These are phyloP conservation scores for Ceriops decandra DNA, from an alignment of 345 rosid genomes.

Conservation along the genomic window DNA sequence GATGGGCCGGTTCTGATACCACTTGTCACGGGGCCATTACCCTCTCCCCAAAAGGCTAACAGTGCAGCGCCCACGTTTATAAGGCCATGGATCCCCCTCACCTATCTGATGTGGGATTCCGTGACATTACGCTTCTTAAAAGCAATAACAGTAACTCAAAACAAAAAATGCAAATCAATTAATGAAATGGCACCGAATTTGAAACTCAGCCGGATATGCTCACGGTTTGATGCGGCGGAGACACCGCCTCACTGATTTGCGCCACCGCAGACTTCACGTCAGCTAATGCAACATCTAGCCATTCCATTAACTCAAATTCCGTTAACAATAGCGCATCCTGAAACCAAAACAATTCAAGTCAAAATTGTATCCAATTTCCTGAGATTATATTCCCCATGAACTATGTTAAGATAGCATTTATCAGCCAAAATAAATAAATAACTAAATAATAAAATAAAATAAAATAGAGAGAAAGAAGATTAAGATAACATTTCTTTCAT, in stretches of 20 bases:
- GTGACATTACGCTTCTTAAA: background rate
- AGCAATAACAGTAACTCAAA: background rate
- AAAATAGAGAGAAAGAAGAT: background rate
- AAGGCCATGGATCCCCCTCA: no score
- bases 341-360: background rate
- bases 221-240: constrained; percentile 68
- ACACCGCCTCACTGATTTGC: constrained; percentile 51
- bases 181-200: background rate
- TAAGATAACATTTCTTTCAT: no score
- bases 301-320: constrained; percentile 74
- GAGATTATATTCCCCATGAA: no score
- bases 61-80: no score
- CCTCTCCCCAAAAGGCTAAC: no score
- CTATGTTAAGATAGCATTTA: no score
- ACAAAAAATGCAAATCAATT: background rate
- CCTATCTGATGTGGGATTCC: no score
- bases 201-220: background rate
- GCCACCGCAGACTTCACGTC: constrained; percentile 53
- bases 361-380: no score
- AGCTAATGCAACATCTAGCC: constrained; percentile 49
- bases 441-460: background rate
- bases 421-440: background rate
- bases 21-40: no score
- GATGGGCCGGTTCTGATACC: no score
- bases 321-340: constrained; percentile 72